A percentile compares a stretch with the other conserved stretches of the same genome.
These are phyloP conservation scores for Parasitella parasitica DNA, from an alignment of 371 early-diverging fungal species.

Conservation along the genomic window DNA sequence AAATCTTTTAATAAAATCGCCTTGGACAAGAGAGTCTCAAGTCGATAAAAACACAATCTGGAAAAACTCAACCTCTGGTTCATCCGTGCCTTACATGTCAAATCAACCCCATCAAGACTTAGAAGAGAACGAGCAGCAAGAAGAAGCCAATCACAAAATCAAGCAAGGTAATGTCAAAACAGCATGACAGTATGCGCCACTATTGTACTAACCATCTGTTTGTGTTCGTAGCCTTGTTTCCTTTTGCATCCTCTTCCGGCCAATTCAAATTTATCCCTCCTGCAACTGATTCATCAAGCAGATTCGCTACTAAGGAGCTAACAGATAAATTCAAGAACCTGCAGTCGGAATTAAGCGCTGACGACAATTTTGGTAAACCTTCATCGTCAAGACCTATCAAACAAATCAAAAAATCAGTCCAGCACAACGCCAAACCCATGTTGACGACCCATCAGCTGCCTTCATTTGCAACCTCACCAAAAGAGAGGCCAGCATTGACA, in stretches of 20 bases:
- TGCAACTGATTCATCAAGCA: too few species aligned
- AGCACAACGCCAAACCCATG: background rate
- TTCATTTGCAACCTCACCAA: background rate
- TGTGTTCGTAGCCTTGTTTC: background rate
- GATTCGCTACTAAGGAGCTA: background rate
- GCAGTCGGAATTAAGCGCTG: background rate
- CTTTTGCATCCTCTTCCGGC: background rate
- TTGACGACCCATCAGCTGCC: background rate
- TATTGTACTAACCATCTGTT: background rate
- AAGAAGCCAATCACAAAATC: background rate
- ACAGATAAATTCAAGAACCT: background rate
- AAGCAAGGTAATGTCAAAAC: background rate
- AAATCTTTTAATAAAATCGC: background rate
- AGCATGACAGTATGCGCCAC: too few species aligned
- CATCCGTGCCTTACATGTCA: conserved; percentile 16
- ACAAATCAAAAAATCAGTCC: background rate
- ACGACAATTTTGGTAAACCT: background rate
- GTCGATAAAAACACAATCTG: conserved; percentile 7
- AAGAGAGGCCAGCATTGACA: background rate
- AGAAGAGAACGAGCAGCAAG: background rate
- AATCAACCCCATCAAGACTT: background rate
- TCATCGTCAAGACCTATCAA: background rate
- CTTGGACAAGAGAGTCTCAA: conserved; percentile 2
- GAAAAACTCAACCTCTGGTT: conserved; percentile 9
- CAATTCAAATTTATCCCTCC: background rate